phyloP scores from a whole-genome alignment of 2,329 filamentous ascomycete genomes.

The Colletotrichum simmondsii region DNA sequence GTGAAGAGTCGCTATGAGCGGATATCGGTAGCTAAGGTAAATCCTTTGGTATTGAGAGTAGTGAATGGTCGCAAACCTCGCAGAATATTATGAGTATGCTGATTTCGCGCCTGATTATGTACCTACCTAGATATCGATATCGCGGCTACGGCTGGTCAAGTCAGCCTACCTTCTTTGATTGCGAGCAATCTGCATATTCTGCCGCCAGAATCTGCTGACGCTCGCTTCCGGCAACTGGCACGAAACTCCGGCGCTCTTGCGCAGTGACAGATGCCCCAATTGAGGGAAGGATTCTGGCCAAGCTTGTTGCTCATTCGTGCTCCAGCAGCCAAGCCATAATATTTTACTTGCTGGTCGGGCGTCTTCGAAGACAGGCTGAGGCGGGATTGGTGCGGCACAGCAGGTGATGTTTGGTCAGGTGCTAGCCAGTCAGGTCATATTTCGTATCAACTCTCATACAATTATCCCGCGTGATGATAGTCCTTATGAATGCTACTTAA shows the following conservation, averaged over 20 bases:
- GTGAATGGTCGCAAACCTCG: background rate
- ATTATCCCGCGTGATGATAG: background rate
- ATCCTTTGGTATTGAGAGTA: background rate
- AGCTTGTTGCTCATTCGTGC: background rate
- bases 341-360: background rate
- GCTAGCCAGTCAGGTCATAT: background rate
- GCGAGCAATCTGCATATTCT: background rate
- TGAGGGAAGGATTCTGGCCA: background rate
- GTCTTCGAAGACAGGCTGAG: background rate
- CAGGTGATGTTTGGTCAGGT: background rate
- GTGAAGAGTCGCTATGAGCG: background rate
- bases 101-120: background rate
- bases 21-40: background rate
- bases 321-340: background rate
- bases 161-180: background rate
- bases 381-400: background rate
- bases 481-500: no score
- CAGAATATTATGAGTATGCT: background rate
- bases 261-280: background rate
- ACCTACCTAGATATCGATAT: background rate
- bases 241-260: background rate
- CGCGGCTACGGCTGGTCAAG: background rate
- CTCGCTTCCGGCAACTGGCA: background rate
- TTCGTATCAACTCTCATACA: background rate
- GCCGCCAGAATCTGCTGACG: background rate